A percentile compares a stretch with the other conserved stretches of the same genome.
phyloP scores from a whole-genome alignment of 1,284 basidiomycete species.

The Malassezia sp. region DNA sequence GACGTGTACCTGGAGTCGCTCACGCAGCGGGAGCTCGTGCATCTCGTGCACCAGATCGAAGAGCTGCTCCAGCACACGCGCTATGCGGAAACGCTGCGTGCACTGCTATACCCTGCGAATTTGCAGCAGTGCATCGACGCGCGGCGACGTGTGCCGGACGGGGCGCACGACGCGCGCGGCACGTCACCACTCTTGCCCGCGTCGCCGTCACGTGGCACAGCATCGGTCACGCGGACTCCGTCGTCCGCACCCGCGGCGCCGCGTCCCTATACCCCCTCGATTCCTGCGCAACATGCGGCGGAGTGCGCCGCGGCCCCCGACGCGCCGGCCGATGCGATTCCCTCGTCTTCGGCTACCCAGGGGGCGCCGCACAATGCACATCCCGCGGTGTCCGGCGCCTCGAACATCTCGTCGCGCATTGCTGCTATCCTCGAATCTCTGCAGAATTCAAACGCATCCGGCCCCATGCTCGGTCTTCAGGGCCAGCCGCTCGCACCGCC shows the following conservation, averaged over 20 bases:
- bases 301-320: background rate
- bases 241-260: background rate
- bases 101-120: conserved; percentile 12
- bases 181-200: background rate
- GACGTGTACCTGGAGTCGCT: conserved; percentile 11
- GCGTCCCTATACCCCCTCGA: conserved; percentile 16
- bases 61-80: conserved; percentile 9
- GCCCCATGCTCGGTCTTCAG: conserved; percentile 14
- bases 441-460: conserved; percentile 8
- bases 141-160: background rate
- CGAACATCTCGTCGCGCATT: conserved; percentile 14
- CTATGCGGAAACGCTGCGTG: conserved; percentile 1
- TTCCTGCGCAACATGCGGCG: background rate
- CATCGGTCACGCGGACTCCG: background rate
- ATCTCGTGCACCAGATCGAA: conserved; percentile 9
- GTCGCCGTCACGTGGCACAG: background rate
- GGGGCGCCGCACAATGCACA: no score
- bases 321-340: background rate
- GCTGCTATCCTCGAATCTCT: conserved; percentile 17
- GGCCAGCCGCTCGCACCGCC: conserved; percentile 14
- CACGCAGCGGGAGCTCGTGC: background rate
- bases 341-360: background rate
- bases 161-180: background rate
- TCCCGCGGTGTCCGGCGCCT: background rate
- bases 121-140: conserved; percentile 6